Percentiles rank a stretch among this genome's conserved stretches.
These are phyloP conservation scores for Kodamaea anthophila DNA, from an alignment of 1,139 yeast genomes.

Conservation along the genomic window DNA sequence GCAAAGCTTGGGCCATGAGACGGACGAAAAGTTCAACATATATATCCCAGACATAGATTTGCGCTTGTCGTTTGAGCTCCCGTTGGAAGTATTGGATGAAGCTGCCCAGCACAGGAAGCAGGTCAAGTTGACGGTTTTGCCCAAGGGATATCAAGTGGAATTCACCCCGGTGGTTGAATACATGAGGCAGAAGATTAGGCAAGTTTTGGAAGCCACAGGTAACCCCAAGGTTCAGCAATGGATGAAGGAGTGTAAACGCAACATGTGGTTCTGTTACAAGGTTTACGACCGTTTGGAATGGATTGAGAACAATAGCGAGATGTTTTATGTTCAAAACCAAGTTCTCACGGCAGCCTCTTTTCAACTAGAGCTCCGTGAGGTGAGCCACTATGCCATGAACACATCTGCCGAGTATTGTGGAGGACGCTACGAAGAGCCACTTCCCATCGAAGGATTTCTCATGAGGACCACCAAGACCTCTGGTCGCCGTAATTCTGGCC, in stretches of 20 bases:
- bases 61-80: conserved; percentile 38
- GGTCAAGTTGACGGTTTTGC: conserved; percentile 12
- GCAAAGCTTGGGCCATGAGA: conserved; percentile 29
- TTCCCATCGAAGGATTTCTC: conserved; percentile 72
- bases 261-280: conserved; percentile 53
- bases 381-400: conserved; percentile 8
- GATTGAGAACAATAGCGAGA: conserved; percentile 50
- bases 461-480: conserved; percentile 48
- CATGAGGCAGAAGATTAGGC: conserved; percentile 20
- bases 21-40: conserved; percentile 25
- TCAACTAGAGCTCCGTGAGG: conserved; percentile 52
- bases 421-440: conserved; percentile 43
- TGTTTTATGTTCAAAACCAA: conserved; percentile 31
- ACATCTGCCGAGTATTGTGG: conserved; percentile 6
- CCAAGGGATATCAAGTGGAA: conserved; percentile 30
- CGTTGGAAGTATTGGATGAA: conserved; percentile 19
- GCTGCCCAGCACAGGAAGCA: conserved; percentile 9
- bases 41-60: conserved; percentile 49
- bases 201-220: conserved; percentile 8
- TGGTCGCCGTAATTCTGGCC: conserved; percentile 37
- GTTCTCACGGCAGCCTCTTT: conserved; percentile 15
- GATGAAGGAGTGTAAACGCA: conserved; percentile 16
- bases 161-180: conserved; percentile 30
- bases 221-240: conserved; percentile 12
- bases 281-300: conserved; percentile 74